These are phyloP conservation scores for Trichoderma endophyticum DNA, from an alignment of 2,329 filamentous ascomycete genomes.

Conservation along the genomic window DNA sequence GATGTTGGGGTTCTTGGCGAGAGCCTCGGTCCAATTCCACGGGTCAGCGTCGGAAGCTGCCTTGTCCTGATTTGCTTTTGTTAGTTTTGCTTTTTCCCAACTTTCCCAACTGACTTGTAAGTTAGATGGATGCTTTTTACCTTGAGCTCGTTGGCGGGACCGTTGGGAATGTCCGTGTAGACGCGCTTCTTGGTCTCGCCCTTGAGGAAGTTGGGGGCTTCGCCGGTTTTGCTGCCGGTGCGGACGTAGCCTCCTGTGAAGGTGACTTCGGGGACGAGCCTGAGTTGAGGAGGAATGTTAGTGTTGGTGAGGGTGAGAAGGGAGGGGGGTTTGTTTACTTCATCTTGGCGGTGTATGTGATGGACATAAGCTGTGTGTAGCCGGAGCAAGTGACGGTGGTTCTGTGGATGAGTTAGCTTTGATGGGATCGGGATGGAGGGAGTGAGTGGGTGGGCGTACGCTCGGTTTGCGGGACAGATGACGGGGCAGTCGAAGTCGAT, in stretches of 20 bases:
- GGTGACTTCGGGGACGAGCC: slow-evolving; percentile 14
- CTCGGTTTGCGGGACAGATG: slow-evolving; percentile 12
- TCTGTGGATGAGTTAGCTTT: neutral
- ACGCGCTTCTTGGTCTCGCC: slow-evolving; percentile 7
- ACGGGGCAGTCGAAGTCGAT: slow-evolving; percentile 10
- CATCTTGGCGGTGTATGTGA: slow-evolving; percentile 16
- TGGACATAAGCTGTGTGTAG: slow-evolving; percentile 15
- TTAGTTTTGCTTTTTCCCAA: neutral
- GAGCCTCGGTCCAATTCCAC: slow-evolving; percentile 3
- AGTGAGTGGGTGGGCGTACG: neutral
- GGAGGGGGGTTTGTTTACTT: neutral
- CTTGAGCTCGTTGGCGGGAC: slow-evolving; percentile 5
- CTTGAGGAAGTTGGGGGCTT: slow-evolving; percentile 6
- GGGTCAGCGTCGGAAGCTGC: slow-evolving; percentile 2
- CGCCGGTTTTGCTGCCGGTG: slow-evolving; percentile 2
- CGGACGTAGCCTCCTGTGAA: slow-evolving; percentile 15
- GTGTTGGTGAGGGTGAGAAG: neutral
- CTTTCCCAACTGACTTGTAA: no score
- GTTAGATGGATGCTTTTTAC: neutral
- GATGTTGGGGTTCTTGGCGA: slow-evolving; percentile 4
- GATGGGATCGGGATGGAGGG: neutral
- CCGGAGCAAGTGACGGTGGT: slow-evolving; percentile 15
- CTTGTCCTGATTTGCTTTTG: neutral
- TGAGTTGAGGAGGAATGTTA: neutral
- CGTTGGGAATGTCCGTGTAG: slow-evolving; percentile 13